Base-by-base conservation (phyloP, 805 yeast species). In the Monosporozyma siamensis region DNA sequence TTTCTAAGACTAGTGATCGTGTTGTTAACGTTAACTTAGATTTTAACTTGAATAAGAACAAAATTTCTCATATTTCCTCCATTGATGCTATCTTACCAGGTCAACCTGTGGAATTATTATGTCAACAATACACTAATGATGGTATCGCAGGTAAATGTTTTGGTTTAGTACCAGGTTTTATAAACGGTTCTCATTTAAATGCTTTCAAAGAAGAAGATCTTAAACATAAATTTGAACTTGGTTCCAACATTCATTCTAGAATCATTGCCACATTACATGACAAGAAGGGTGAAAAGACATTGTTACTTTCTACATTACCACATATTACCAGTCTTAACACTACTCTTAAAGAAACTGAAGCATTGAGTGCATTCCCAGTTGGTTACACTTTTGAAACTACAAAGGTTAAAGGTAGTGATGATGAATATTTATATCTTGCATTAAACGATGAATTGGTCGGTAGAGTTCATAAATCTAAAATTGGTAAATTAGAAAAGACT, bases 51-150 rank as follows among this genome's bases (percentile, higher is more conserved):
- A 71, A 75, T 44, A 77, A 74, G 46, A 53, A 67, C 18, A 63
- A 76, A 5, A 56, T 75, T 6, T 56, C 75, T 4, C 66, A 82
- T 5, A 78, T 82, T 34, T 71, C 87, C 1, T 77, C 94, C 2
- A 67, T 86, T 17, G 94, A 88, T 53, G 77, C 95, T 4, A 72
- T 89, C 22, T 72, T 83, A 30, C 95, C 99, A 3, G 99, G 98
- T 53, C 75, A 80, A 49, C 55, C 80, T 9, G 86, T 89, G 8
- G 87, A 83, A 45, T 83, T 88, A 6, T 64, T 80, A 23, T 73
- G 88, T 17, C 71, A 81, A 17, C 78, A 77, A 7, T 72, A 78
- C 17, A 61, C 71, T 22, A 58, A 66, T 7, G 63, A 74, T 29
- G 98, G 98, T 47, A 62, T 86, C 14, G 61, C 72, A n/a, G 75